Evolutionary conservation across 495 filamentous ascomycete genomes (phyloP).

Genomic region (Aspergillus avenaceus): DNA sequence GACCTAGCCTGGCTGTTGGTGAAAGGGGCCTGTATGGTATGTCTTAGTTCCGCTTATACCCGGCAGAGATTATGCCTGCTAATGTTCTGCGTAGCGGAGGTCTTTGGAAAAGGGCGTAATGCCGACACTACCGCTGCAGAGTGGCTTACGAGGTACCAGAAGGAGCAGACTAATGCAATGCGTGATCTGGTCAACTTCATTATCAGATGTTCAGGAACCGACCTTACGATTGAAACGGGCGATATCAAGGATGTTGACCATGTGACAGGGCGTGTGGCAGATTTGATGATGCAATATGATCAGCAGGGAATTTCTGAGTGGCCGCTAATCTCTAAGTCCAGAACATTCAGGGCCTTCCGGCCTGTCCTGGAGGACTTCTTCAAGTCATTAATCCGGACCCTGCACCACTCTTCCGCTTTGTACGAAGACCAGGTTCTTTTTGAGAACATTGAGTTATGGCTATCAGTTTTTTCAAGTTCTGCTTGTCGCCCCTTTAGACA

Average conservation of each 20-base stretch:
- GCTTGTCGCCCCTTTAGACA: slow-evolving; percentile 83
- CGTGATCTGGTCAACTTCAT: slow-evolving; percentile 87
- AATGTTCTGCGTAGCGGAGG: slow-evolving; percentile 53
- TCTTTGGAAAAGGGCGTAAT: slow-evolving; percentile 68
- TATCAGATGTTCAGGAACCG: slow-evolving; percentile 75
- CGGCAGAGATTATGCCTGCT: slow-evolving; percentile 12
- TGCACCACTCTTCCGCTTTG: slow-evolving; percentile 70
- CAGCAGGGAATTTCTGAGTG: slow-evolving; percentile 81
- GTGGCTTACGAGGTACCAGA: slow-evolving; percentile 73
- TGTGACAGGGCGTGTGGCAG: slow-evolving; percentile 59
- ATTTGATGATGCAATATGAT: slow-evolving; percentile 79
- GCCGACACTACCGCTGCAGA: slow-evolving; percentile 72
- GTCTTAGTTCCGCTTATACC: slow-evolving; percentile 13
- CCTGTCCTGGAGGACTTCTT: slow-evolving; percentile 75
- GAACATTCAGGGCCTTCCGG: slow-evolving; percentile 68
- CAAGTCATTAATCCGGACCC: slow-evolving; percentile 61
- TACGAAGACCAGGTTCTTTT: slow-evolving; percentile 71
- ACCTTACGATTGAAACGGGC: slow-evolving; percentile 64
- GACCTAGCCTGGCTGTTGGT: slow-evolving; percentile 59
- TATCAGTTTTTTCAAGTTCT: slow-evolving; percentile 80
- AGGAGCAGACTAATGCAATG: slow-evolving; percentile 62
- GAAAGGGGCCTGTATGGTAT: slow-evolving; percentile 75
- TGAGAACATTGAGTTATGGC: slow-evolving; percentile 83
- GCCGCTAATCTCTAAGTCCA: slow-evolving; percentile 80
- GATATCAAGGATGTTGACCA: slow-evolving; percentile 87